Base-by-base conservation (phyloP, 345 rosid species). In the Triadica sebifera region DNA sequence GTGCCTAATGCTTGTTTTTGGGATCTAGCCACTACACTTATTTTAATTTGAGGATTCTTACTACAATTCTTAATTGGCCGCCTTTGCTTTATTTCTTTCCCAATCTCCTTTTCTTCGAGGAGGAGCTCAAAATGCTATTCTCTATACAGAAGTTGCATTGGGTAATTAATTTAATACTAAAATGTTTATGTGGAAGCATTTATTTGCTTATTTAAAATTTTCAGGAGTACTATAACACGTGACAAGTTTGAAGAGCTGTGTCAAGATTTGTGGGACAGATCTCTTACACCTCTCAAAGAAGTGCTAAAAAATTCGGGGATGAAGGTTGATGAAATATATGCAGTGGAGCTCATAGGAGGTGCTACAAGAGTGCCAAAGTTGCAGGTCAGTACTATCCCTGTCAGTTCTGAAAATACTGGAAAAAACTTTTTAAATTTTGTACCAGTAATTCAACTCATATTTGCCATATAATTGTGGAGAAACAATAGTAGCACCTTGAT, bases 311-410 rank as follows among this genome's bases (percentile, higher is more conserved):
- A 87, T 83, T 90, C 99, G 43, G 97, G 93, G 59, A 57, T 93
- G 76, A 86, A 90, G 80, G 78, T 85, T 63, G 91, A 88, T 72
- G 98, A 96, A 65, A 82, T 93, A 75, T 84, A 80, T 86, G 99
- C 97, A 6, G 95, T 93, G 63, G 99, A 96, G 76, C 82, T 96
- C 61, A 91, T 96, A 47, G 99, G 99, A 79, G 99, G 99, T 63
- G 98, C 97, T 72, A 93, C 97, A 56, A 87, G 99, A 86, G 98
- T 96, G 71, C 99, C 99, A 72, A 96, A 96, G 84, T 88, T 96
- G 86, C 97, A 96, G 98, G 99, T 96, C 80, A 72, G 85, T 67
- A 55, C 69, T 77, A 38, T 63, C 49, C 49, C 65, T 46, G 57
- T 63, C 34, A 39, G 38, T 59, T 47, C 8, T 55, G 11, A 8